Percentiles rank a stretch among this genome's conserved stretches.
phyloP scores from a whole-genome alignment of 768 basidiomycete genomes.

The Tulasnella calospora region DNA sequence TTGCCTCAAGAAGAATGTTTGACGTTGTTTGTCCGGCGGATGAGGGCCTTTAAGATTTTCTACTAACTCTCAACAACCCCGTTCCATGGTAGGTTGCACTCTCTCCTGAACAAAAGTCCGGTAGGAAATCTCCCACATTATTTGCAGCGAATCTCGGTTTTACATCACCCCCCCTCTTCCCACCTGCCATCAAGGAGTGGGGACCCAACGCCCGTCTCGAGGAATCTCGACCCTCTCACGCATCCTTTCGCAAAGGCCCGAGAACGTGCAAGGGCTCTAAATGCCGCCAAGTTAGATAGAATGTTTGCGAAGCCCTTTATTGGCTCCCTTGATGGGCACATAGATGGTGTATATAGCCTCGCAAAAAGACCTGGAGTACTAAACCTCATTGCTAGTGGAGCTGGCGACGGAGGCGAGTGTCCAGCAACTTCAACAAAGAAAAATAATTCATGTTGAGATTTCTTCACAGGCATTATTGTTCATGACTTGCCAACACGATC shows the following conservation, averaged over 20 bases:
- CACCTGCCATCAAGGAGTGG: conserved; percentile 72
- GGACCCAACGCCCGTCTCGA: conserved; percentile 79
- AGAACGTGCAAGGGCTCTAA: conserved; percentile 89
- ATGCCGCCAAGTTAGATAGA: conserved; percentile 93
- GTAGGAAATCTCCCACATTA: not conserved
- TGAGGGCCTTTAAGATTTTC: too few relatives aligned
- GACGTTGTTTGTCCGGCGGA: too few relatives aligned
- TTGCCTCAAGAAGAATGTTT: too few relatives aligned
- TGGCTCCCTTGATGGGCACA: conserved; percentile 82
- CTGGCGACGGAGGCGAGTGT: conserved; percentile 86
- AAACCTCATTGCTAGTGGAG: conserved; percentile 79
- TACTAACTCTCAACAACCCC: not conserved
- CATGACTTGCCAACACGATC: conserved; percentile 67
- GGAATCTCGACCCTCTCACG: conserved; percentile 91
- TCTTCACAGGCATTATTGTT: conserved; percentile 67
- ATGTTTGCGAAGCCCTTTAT: conserved; percentile 99
- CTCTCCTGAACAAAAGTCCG: not conserved
- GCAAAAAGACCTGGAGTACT: conserved; percentile 67
- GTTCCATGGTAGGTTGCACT: not conserved
- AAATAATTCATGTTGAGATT: not conserved
- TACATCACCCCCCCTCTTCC: conserved; percentile 72
- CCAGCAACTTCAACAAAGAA: not conserved
- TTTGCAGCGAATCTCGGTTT: conserved; percentile 73
- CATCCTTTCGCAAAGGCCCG: conserved; percentile 92
- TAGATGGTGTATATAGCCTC: conserved; percentile 88